These are phyloP conservation scores for Fraxinus ornus DNA, from an alignment of 305 asterid species.

Conservation along the genomic window DNA sequence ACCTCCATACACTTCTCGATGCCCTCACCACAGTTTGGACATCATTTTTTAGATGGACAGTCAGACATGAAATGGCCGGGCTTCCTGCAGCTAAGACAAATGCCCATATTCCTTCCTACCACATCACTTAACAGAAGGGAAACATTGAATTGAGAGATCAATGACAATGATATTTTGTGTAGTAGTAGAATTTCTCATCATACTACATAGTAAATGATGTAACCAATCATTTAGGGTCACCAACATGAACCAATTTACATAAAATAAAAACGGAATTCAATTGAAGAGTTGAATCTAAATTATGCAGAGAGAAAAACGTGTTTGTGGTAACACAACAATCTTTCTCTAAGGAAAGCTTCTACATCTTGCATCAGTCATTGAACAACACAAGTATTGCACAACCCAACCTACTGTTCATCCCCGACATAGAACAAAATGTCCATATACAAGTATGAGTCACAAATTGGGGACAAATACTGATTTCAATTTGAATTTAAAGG, in stretches of 20 bases:
- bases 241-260: not conserved
- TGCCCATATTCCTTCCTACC: not conserved
- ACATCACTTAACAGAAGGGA: not conserved
- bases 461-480: not conserved
- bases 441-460: not conserved
- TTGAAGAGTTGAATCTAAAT: not conserved
- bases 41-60: not conserved
- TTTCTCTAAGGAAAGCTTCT: not conserved
- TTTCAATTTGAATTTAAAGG: not conserved
- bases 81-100: not conserved
- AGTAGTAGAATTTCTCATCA: not conserved
- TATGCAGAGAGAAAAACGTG: not conserved
- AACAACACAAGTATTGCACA: not conserved
- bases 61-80: not conserved
- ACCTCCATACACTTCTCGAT: not conserved
- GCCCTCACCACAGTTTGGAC: not conserved
- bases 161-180: not conserved
- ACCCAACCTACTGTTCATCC: not conserved
- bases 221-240: not conserved
- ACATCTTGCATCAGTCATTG: too few relatives aligned
- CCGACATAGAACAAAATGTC: not conserved
- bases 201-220: not conserved
- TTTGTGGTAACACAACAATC: not conserved
- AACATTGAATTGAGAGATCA: not conserved
- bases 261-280: not conserved